Conservation (phyloP, 2,329 filamentous ascomycete genomes). For the Neonectria magnoliae region DNA sequence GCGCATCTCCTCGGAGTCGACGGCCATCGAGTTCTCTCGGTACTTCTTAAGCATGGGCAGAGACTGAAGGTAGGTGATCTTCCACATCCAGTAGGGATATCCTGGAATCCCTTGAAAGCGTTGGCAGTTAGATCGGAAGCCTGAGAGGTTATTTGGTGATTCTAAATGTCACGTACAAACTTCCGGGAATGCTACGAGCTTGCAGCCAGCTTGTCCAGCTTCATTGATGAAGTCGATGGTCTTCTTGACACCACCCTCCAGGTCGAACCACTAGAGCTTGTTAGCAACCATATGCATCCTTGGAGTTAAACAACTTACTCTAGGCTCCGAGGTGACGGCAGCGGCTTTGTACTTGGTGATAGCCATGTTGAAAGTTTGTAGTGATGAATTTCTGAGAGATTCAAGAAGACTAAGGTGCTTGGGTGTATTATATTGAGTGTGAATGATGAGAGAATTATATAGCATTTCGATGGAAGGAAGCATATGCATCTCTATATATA, state of each 20-base stretch:
- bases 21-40: constrained; percentile 51
- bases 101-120: constrained; percentile 56
- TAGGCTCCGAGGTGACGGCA: constrained; percentile 18
- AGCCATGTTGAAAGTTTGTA: constrained; percentile 10
- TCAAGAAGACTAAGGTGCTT: neutral
- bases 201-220: constrained; percentile 62
- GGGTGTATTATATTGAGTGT: neutral
- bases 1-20: constrained; percentile 55
- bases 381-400: constrained; percentile 1
- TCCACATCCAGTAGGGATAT: constrained; percentile 58
- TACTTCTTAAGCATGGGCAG: constrained; percentile 47
- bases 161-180: constrained; percentile 45
- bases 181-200: constrained; percentile 65
- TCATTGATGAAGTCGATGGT: constrained; percentile 66
- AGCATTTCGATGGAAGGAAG: neutral
- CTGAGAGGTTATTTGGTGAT: neutral
- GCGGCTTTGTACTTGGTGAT: constrained; percentile 23
- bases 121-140: neutral
- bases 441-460: constrained; percentile 2
- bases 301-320: neutral
- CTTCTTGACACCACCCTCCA: constrained; percentile 63
- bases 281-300: neutral
- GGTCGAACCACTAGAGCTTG: constrained; percentile 53
- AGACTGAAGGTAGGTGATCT: constrained; percentile 44
- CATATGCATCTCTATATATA: constrained; percentile 1